Evolutionary conservation across 2,329 filamentous ascomycete species (phyloP).

Genomic region (Chaetomium globosum): DNA sequence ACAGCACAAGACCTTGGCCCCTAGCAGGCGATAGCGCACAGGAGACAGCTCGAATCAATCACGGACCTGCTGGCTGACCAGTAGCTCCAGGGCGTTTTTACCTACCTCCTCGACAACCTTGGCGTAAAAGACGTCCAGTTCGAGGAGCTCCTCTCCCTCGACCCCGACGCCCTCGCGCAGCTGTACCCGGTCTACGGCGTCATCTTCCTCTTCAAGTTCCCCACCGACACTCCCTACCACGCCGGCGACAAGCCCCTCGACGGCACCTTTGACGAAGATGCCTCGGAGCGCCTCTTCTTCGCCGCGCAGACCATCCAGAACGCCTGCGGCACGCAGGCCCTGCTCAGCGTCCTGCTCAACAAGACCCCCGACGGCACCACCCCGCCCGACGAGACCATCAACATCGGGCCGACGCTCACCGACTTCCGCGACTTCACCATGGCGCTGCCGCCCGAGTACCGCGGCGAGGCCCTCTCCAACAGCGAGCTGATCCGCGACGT

Average conservation of each 20-base stretch:
- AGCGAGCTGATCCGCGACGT: conserved; percentile 71
- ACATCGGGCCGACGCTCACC: conserved; percentile 70
- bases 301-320: conserved; percentile 98
- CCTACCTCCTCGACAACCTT: conserved; percentile 86
- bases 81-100: conserved; percentile 79
- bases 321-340: conserved; percentile 93
- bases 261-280: conserved; percentile 76
- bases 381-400: conserved; percentile 52
- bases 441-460: conserved; percentile 74
- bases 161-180: conserved; percentile 70
- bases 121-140: conserved; percentile 94
- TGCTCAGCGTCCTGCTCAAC: conserved; percentile 90
- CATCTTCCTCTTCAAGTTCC: conserved; percentile 99
- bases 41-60: background rate
- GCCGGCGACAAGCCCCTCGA: conserved; percentile 68
- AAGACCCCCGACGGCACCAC: conserved; percentile 56
- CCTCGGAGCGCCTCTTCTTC: conserved; percentile 83
- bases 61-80: conserved; percentile 37
- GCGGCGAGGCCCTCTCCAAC: conserved; percentile 64
- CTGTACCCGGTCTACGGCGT: conserved; percentile 87
- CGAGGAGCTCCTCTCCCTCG: conserved; percentile 90
- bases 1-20: conserved; percentile 2
- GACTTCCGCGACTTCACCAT: conserved; percentile 89
- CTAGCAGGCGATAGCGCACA: no score
- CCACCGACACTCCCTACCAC: conserved; percentile 66